phyloP scores from a whole-genome alignment of 1,284 basidiomycete genomes.

The Ceratobasidium papillatum region DNA sequence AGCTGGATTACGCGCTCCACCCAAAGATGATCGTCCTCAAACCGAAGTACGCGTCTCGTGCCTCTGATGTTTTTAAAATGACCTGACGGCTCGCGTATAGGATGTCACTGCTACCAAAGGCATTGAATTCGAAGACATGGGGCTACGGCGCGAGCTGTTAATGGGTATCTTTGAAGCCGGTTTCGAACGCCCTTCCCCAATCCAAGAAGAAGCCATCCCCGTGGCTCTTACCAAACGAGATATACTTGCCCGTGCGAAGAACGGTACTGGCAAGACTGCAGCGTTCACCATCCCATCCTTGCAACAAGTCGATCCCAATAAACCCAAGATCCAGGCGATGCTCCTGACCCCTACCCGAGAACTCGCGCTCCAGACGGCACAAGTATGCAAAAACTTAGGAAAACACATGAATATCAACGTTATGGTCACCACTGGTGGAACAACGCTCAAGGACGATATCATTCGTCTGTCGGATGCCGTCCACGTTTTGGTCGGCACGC shows the following conservation, averaged over 20 bases:
- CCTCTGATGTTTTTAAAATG: slow-evolving; percentile 21
- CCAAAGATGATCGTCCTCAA: slow-evolving; percentile 91
- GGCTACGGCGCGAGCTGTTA: slow-evolving; percentile 78
- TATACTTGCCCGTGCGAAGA: slow-evolving; percentile 90
- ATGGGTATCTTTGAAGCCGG: slow-evolving; percentile 98
- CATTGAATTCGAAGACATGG: slow-evolving; percentile 90
- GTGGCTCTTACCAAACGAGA: slow-evolving; percentile 88
- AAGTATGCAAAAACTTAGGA: slow-evolving; percentile 96
- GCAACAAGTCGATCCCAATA: slow-evolving; percentile 88
- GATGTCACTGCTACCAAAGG: slow-evolving; percentile 94
- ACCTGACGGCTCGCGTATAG: slow-evolving; percentile 47
- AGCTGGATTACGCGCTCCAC: slow-evolving; percentile 79
- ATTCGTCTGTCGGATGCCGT: slow-evolving; percentile 89
- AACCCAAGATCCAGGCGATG: slow-evolving; percentile 93
- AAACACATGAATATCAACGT: slow-evolving; percentile 96
- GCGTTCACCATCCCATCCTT: slow-evolving; percentile 98
- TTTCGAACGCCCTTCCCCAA: slow-evolving; percentile 96
- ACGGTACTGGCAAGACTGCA: slow-evolving; percentile 94
- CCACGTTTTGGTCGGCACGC: slow-evolving; percentile 96
- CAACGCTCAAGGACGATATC: slow-evolving; percentile 98
- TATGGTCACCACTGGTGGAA: slow-evolving; percentile 99
- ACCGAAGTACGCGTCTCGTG: slow-evolving; percentile 66
- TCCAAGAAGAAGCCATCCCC: slow-evolving; percentile 97
- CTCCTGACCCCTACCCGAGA: slow-evolving; percentile 95
- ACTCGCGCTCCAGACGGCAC: slow-evolving; percentile 93